phyloP scores from a whole-genome alignment of 2,329 filamentous ascomycete species.

The Colletotrichum trifolii region DNA sequence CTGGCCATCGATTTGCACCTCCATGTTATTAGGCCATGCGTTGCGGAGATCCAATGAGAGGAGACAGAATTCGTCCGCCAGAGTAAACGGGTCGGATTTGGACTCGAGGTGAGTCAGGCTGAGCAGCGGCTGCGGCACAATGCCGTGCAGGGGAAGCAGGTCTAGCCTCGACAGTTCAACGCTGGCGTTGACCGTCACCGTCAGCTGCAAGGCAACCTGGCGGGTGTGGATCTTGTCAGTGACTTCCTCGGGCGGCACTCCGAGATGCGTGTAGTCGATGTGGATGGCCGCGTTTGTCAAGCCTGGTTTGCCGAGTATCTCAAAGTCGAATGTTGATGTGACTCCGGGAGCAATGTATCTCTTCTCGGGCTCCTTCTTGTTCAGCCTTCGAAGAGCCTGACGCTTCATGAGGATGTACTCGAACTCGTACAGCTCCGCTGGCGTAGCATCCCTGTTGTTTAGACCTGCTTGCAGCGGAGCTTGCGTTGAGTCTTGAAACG shows the following conservation, averaged over 20 bases:
- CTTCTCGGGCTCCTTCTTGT: conserved; percentile 61
- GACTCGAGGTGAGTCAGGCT: conserved; percentile 48
- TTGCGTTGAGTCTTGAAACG: conserved; percentile 90
- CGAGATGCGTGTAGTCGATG: conserved; percentile 88
- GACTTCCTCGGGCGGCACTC: conserved; percentile 73
- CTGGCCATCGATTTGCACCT: conserved; percentile 69
- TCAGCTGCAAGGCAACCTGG: conserved; percentile 82
- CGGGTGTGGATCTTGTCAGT: conserved; percentile 84
- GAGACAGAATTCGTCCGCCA: conserved; percentile 72
- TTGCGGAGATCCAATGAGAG: conserved; percentile 88
- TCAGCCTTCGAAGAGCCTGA: conserved; percentile 70
- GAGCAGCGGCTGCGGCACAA: conserved; percentile 73
- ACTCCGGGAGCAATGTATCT: conserved; percentile 74
- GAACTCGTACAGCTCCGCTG: conserved; percentile 85
- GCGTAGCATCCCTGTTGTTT: conserved; percentile 78
- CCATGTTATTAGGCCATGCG: conserved; percentile 85
- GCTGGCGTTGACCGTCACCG: conserved; percentile 91
- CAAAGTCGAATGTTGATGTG: conserved; percentile 80
- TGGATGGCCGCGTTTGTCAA: conserved; percentile 83
- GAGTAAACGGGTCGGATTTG: conserved; percentile 52
- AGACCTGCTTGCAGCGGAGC: conserved; percentile 80
- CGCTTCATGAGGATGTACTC: conserved; percentile 82
- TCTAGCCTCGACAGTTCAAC: conserved; percentile 86
- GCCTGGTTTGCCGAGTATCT: conserved; percentile 87
- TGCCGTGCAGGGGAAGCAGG: conserved; percentile 76